Evolutionary conservation across 2,329 filamentous ascomycete species (phyloP).

Genomic region (Penicillium sp.): DNA sequence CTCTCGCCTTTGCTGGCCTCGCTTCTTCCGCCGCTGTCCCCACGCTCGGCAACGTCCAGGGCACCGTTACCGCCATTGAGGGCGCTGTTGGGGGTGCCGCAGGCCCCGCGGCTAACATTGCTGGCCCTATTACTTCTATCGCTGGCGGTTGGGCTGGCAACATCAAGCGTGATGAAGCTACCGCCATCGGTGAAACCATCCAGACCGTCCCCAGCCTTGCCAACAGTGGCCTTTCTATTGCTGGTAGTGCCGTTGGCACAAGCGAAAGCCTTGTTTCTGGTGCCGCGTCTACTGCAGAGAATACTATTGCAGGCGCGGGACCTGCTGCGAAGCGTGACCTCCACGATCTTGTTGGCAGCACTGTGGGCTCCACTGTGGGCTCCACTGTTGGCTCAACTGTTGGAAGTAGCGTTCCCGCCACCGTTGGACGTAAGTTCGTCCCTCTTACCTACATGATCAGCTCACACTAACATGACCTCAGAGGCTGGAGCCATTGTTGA

Average conservation of each 20-base stretch:
- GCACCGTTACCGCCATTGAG: constrained; percentile 6
- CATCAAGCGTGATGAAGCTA: constrained; percentile 10
- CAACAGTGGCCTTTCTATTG: constrained; percentile 9
- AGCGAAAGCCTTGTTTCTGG: constrained; percentile 12
- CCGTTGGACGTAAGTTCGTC: constrained; percentile 5
- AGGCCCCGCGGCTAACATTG: neutral
- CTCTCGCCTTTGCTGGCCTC: constrained; percentile 33
- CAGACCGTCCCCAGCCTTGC: constrained; percentile 11
- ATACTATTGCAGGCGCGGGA: constrained; percentile 1
- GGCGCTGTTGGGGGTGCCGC: constrained; percentile 1
- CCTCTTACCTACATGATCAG: neutral
- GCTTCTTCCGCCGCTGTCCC: constrained; percentile 33
- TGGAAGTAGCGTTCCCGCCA: constrained; percentile 10
- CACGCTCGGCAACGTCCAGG: constrained; percentile 3
- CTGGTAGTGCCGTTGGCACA: constrained; percentile 17
- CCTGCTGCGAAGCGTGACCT: constrained; percentile 5
- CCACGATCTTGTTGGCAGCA: constrained; percentile 3
- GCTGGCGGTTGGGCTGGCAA: neutral
- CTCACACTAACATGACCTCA: neutral
- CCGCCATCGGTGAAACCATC: neutral
- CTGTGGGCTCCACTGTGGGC: neutral
- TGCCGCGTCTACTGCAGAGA: constrained; percentile 14
- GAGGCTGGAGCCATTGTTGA: constrained; percentile 5
- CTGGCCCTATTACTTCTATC: neutral
- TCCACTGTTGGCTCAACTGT: neutral